A percentile compares a stretch with the other conserved stretches of the same genome.
Evolutionary conservation across 768 basidiomycete genomes (phyloP).

Genomic region (Terana coerulea): DNA sequence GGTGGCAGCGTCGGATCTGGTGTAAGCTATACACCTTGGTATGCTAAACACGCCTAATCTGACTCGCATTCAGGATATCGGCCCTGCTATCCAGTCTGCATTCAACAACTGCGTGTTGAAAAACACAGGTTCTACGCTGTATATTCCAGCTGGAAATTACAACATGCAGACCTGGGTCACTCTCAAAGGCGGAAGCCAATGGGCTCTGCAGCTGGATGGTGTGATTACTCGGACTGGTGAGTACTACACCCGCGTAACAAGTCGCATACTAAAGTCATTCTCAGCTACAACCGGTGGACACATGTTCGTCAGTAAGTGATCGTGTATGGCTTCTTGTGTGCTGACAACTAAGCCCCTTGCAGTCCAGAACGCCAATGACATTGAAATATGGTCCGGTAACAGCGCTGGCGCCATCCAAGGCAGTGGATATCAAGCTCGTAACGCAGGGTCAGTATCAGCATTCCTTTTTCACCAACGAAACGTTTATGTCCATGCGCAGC

Average conservation of each 20-base stretch:
- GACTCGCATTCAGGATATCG: constrained; percentile 15
- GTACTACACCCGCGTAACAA: not conserved
- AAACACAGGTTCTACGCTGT: constrained; percentile 20
- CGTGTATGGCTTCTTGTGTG: not conserved
- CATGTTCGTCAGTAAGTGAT: constrained; percentile 25
- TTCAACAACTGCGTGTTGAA: constrained; percentile 27
- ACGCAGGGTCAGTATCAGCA: constrained; percentile 22
- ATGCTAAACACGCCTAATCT: not conserved
- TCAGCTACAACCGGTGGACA: constrained; percentile 24
- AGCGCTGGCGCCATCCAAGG: constrained; percentile 29
- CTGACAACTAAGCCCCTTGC: constrained; percentile 13
- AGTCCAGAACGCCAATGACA: constrained; percentile 28
- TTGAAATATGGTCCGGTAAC: constrained; percentile 29
- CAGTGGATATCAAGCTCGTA: constrained; percentile 26
- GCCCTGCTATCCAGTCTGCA: constrained; percentile 26
- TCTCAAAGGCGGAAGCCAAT: constrained; percentile 22
- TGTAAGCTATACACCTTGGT: not conserved
- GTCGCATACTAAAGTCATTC: not conserved
- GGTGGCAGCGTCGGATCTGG: constrained; percentile 26
- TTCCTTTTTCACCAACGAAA: not conserved
- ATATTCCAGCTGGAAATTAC: constrained; percentile 27
- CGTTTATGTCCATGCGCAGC: not conserved
- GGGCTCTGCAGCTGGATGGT: constrained; percentile 30
- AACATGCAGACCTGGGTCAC: constrained; percentile 29
- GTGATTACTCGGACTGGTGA: constrained; percentile 27